A percentile compares a stretch with the other conserved stretches of the same genome.
Evolutionary conservation across 345 rosid genomes (phyloP).

Genomic region (Lumnitzera littorea): DNA sequence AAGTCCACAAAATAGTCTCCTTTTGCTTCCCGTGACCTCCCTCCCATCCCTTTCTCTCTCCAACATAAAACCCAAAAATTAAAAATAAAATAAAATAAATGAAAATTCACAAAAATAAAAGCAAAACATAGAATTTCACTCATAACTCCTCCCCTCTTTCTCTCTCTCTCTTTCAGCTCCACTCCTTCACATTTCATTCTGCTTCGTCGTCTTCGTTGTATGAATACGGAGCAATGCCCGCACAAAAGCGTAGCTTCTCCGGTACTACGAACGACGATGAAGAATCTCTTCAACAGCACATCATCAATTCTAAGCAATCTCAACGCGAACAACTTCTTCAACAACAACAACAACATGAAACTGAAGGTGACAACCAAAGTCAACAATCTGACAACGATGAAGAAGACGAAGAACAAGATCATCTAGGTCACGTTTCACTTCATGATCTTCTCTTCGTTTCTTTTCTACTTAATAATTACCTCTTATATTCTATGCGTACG

Average conservation of each 20-base stretch:
- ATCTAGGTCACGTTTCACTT: conserved; percentile 15
- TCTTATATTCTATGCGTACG: conserved; percentile 8
- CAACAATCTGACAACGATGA: conserved; percentile 19
- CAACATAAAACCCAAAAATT: no score
- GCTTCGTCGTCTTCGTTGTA: no score
- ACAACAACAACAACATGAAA: background rate
- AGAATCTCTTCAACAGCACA: conserved; percentile 22
- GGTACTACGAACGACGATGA: conserved; percentile 26
- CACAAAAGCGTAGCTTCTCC: conserved; percentile 46
- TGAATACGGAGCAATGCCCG: conserved; percentile 48
- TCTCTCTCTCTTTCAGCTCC: no score
- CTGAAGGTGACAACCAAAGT: conserved; percentile 4
- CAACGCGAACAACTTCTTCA: conserved; percentile 15
- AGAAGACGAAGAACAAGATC: conserved; percentile 17
- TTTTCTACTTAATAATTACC: background rate
- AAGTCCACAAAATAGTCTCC: no score
- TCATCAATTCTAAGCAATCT: conserved; percentile 15
- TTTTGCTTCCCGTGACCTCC: no score
- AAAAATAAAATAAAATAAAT: no score
- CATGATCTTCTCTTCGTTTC: background rate
- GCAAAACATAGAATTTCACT: no score
- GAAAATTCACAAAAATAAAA: no score
- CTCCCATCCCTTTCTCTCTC: no score
- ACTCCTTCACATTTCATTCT: no score
- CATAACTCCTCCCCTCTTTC: no score